Evolutionary conservation across 2,329 filamentous ascomycete genomes (phyloP).

Genomic region (Cordyceps militaris): DNA sequence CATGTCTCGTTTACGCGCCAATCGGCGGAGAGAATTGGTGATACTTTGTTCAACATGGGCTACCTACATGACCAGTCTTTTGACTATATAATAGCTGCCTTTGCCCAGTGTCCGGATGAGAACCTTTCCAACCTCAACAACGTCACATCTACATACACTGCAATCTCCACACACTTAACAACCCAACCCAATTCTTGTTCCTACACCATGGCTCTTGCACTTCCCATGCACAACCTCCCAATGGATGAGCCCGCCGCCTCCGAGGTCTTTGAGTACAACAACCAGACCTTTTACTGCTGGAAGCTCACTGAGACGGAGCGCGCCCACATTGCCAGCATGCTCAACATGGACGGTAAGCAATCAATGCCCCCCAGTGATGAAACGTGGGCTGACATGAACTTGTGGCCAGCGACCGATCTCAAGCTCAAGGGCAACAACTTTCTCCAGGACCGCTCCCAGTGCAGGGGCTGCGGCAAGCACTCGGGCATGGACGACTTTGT

Average conservation of each 20-base stretch:
- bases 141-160: neutral
- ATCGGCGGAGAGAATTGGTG: too few species aligned
- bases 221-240: neutral
- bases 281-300: slow-evolving; percentile 5
- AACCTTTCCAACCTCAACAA: neutral
- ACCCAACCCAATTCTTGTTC: neutral
- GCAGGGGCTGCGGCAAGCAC: slow-evolving; percentile 7
- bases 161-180: neutral
- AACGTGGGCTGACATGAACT: neutral
- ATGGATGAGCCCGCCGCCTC: slow-evolving; percentile 6
- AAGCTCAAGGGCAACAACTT: slow-evolving; percentile 4
- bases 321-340: slow-evolving; percentile 10
- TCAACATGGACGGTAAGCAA: slow-evolving; percentile 2
- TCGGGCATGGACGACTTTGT: slow-evolving; percentile 11
- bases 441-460: slow-evolving; percentile 7
- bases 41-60: too few species aligned
- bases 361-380: too few species aligned
- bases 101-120: neutral
- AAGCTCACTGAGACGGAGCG: neutral
- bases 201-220: neutral
- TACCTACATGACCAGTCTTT: neutral
- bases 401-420: neutral
- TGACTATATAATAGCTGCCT: neutral
- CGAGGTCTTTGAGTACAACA: neutral
- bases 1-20: neutral